A percentile compares a stretch with the other conserved stretches of the same genome.
Conservation (phyloP, 2,329 filamentous ascomycete genomes). For the Fusarium sp. region DNA sequence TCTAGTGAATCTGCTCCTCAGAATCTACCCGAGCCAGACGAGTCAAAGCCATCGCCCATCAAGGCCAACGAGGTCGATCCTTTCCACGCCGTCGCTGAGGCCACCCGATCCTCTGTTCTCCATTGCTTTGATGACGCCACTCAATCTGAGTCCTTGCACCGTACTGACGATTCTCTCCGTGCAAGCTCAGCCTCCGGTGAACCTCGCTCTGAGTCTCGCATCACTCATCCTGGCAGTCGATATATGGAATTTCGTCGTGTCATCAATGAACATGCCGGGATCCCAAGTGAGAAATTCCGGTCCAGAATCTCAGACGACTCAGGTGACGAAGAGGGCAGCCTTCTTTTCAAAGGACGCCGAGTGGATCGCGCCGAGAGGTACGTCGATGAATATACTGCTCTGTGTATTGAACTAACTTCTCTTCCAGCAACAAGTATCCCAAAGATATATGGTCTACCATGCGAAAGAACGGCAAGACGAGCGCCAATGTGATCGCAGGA, state of each 20-base stretch:
- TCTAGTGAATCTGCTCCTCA: not conserved
- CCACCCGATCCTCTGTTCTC: constrained; percentile 33
- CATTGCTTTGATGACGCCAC: constrained; percentile 48
- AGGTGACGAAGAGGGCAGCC: constrained; percentile 52
- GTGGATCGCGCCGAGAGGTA: constrained; percentile 51
- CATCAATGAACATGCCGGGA: constrained; percentile 29
- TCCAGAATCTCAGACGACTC: constrained; percentile 34
- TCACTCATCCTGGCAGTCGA: constrained; percentile 43
- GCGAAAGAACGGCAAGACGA: constrained; percentile 66
- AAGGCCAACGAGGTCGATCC: constrained; percentile 31
- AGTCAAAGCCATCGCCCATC: constrained; percentile 7
- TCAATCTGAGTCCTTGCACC: constrained; percentile 52
- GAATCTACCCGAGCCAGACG: not conserved
- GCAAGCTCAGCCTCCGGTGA: constrained; percentile 40
- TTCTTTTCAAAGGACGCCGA: constrained; percentile 57
- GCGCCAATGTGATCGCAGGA: constrained; percentile 60
- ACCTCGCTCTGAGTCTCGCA: constrained; percentile 44
- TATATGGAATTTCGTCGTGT: constrained; percentile 48
- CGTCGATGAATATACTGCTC: constrained; percentile 20
- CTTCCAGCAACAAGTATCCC: constrained; percentile 55
- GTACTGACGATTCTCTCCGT: constrained; percentile 40
- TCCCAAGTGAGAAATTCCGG: constrained; percentile 21
- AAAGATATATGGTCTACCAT: constrained; percentile 64
- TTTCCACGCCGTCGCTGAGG: constrained; percentile 33
- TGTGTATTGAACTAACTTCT: constrained; percentile 25